Percentiles rank a stretch among this genome's conserved stretches.
Conservation (phyloP, 177 flowering plant genomes). For the Tripterygium wilfordii region DNA sequence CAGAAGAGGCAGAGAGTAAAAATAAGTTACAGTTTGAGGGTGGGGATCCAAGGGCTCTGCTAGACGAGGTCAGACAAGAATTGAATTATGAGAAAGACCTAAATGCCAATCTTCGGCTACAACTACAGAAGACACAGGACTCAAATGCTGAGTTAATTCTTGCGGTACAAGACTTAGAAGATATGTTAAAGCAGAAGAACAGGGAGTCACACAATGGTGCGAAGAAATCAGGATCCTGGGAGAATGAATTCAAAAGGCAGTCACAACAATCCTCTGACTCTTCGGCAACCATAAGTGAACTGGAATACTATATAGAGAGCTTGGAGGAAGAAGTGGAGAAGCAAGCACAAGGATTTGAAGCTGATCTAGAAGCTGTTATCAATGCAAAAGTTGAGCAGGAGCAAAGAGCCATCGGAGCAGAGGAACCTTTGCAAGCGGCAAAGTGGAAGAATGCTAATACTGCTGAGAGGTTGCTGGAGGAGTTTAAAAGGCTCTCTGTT, state of each 20-base stretch:
- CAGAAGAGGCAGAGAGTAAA: conserved; percentile 27
- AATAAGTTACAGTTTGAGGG: conserved; percentile 33
- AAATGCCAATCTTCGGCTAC: conserved; percentile 69
- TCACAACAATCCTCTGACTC: conserved; percentile 38
- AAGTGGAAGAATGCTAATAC: conserved; percentile 69
- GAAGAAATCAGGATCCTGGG: conserved; percentile 12
- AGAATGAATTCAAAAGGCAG: conserved; percentile 38
- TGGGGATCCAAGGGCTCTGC: conserved; percentile 44
- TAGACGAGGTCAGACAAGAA: conserved; percentile 75
- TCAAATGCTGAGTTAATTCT: conserved; percentile 82
- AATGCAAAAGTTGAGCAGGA: conserved; percentile 84
- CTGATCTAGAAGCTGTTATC: conserved; percentile 60
- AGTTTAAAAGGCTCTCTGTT: conserved; percentile 61
- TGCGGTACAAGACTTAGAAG: conserved; percentile 79
- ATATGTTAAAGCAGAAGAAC: conserved; percentile 58
- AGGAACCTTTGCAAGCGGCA: conserved; percentile 63
- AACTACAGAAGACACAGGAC: conserved; percentile 86
- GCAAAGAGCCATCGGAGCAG: conserved; percentile 83
- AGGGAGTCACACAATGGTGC: conserved; percentile 27
- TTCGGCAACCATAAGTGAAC: conserved; percentile 38
- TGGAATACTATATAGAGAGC: conserved; percentile 37
- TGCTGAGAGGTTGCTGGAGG: conserved; percentile 86
- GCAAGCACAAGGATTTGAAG: conserved; percentile 59
- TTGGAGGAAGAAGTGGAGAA: conserved; percentile 72
- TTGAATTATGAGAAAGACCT: conserved; percentile 68